Conservation (phyloP, 1,284 basidiomycete genomes). For the Tilletia walkeri region DNA sequence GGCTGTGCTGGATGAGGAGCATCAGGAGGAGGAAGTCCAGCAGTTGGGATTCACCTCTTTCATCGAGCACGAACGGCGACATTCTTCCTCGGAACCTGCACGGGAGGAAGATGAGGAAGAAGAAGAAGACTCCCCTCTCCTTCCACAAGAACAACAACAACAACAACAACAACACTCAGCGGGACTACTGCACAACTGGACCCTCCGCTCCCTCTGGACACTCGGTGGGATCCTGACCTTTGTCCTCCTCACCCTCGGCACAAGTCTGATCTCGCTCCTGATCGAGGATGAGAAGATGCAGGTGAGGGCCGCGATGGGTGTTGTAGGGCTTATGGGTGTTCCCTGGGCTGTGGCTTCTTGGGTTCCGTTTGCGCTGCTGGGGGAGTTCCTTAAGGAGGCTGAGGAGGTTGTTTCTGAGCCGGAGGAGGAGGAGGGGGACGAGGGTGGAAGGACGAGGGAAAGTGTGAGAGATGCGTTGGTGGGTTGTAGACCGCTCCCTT, state of each 20-base stretch:
- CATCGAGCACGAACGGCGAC: constrained; percentile 3
- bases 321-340: constrained; percentile 47
- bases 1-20: neutral
- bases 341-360: constrained; percentile 53
- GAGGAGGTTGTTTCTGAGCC: constrained; percentile 28
- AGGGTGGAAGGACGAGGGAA: neutral
- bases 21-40: neutral
- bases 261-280: constrained; percentile 33
- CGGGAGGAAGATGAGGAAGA: neutral
- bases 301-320: constrained; percentile 23
- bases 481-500: constrained; percentile 16
- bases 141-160: neutral
- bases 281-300: neutral
- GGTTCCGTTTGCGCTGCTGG: constrained; percentile 53
- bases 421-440: neutral
- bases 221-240: constrained; percentile 33
- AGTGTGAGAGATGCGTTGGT: constrained; percentile 6
- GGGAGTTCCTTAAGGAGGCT: constrained; percentile 48
- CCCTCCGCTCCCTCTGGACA: constrained; percentile 48
- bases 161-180: neutral
- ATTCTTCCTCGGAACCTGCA: neutral
- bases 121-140: neutral
- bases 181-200: constrained; percentile 20
- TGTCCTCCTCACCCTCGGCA: constrained; percentile 33
- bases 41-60: neutral